These are phyloP conservation scores for Gentiana dahurica DNA, from an alignment of 257 asterid species.

Conservation along the genomic window DNA sequence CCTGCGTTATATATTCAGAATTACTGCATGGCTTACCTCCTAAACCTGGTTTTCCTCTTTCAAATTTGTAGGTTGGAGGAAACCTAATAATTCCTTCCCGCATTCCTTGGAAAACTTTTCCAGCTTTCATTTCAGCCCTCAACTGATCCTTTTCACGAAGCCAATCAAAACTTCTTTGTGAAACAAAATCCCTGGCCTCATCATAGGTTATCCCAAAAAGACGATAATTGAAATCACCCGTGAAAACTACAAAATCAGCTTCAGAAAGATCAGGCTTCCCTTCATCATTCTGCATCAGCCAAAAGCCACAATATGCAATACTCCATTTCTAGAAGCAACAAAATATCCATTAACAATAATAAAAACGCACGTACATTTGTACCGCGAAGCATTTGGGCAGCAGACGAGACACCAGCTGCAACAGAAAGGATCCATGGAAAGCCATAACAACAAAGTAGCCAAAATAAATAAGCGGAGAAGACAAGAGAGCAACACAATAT, in stretches of 20 bases:
- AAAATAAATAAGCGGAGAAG: constrained; percentile 65
- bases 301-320: not conserved
- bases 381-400: constrained; percentile 75
- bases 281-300: constrained; percentile 44
- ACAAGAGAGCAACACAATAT: constrained; percentile 63
- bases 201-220: constrained; percentile 93
- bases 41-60: constrained; percentile 79
- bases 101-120: constrained; percentile 96
- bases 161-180: constrained; percentile 98
- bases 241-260: constrained; percentile 76
- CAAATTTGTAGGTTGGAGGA: constrained; percentile 97
- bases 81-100: constrained; percentile 84
- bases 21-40: constrained; percentile 45
- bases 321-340: not conserved
- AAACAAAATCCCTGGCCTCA: constrained; percentile 94
- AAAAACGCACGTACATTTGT: constrained; percentile 38
- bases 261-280: constrained; percentile 90
- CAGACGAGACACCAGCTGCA: constrained; percentile 91
- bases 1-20: no score
- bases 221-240: constrained; percentile 91
- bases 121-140: constrained; percentile 86
- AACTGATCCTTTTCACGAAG: constrained; percentile 92
- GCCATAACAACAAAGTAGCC: constrained; percentile 71
- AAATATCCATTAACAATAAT: not conserved
- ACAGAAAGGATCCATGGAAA: constrained; percentile 66